Percentiles rank a stretch among this genome's conserved stretches.
Evolutionary conservation across 176 grass and related monocot species (phyloP).

Genomic region (Tillandsia fasciculata): DNA sequence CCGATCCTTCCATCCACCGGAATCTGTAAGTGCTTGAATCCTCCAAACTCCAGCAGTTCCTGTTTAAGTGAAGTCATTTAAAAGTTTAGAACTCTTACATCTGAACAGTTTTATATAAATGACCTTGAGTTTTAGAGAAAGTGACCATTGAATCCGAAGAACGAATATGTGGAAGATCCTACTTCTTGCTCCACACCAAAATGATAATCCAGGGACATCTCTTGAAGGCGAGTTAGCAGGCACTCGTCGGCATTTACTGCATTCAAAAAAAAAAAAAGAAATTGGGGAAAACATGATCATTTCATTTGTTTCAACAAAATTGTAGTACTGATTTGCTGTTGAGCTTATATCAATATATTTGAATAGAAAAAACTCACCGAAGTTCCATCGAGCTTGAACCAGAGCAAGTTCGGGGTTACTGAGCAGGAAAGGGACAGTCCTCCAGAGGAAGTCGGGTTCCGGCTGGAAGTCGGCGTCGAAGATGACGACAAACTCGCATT

Average conservation of each 20-base stretch:
- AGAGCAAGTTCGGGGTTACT: slow-evolving; percentile 42
- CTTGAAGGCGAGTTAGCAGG: slow-evolving; percentile 65
- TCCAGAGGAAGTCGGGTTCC: slow-evolving; percentile 51
- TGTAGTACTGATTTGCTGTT: neutral
- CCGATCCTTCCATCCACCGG: slow-evolving; percentile 76
- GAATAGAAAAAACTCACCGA: slow-evolving; percentile 18
- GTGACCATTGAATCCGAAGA: slow-evolving; percentile 75
- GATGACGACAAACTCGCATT: slow-evolving; percentile 56
- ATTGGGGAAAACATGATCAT: neutral
- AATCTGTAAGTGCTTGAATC: slow-evolving; percentile 44
- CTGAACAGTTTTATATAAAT: neutral
- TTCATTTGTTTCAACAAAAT: neutral
- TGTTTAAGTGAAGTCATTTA: neutral
- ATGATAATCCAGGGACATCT: slow-evolving; percentile 96
- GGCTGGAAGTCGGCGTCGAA: slow-evolving; percentile 92
- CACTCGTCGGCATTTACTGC: slow-evolving; percentile 70
- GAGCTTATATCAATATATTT: neutral
- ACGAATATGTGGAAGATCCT: slow-evolving; percentile 58
- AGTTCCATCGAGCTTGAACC: slow-evolving; percentile 79
- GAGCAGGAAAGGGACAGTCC: slow-evolving; percentile 40
- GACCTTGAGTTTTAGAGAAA: neutral
- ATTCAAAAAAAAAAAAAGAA: neutral
- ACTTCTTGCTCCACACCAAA: slow-evolving; percentile 80
- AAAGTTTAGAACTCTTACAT: neutral
- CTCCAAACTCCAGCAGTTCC: slow-evolving; percentile 78